Conservation (phyloP, 306 rosid genomes). For the Quercus dentata region DNA sequence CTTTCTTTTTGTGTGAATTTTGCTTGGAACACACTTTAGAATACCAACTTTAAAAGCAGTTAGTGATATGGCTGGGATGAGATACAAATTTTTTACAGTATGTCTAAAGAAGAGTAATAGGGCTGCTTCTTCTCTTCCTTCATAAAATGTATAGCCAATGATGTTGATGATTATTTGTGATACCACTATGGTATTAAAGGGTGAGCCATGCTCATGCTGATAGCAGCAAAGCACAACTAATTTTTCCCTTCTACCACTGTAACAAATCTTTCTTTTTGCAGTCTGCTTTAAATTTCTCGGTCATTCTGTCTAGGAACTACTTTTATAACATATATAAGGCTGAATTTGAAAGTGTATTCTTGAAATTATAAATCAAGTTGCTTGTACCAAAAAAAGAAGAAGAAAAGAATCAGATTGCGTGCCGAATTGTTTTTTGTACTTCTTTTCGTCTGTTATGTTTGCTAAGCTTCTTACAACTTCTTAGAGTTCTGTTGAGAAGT, state of each 20-base stretch:
- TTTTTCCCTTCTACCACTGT: background rate
- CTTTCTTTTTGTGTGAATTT: background rate
- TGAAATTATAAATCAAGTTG: background rate
- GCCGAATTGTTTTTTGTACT: background rate
- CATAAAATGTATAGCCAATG: background rate
- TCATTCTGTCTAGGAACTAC: background rate
- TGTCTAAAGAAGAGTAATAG: background rate
- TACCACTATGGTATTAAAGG: background rate
- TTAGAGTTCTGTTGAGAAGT: too few relatives aligned
- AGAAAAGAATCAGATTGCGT: background rate
- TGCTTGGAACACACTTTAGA: background rate
- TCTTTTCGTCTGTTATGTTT: background rate
- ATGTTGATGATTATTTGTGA: background rate
- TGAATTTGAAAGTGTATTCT: background rate
- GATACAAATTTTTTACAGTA: background rate
- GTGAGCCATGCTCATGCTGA: background rate
- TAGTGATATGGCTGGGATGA: background rate
- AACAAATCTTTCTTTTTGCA: background rate
- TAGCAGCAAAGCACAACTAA: background rate
- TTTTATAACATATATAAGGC: background rate
- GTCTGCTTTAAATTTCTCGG: background rate
- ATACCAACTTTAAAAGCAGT: background rate
- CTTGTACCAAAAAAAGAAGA: too few relatives aligned
- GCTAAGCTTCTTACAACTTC: background rate
- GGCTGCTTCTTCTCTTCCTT: background rate